phyloP scores from a whole-genome alignment of 768 basidiomycete species.

The Chalciporus sphaerocephalus region DNA sequence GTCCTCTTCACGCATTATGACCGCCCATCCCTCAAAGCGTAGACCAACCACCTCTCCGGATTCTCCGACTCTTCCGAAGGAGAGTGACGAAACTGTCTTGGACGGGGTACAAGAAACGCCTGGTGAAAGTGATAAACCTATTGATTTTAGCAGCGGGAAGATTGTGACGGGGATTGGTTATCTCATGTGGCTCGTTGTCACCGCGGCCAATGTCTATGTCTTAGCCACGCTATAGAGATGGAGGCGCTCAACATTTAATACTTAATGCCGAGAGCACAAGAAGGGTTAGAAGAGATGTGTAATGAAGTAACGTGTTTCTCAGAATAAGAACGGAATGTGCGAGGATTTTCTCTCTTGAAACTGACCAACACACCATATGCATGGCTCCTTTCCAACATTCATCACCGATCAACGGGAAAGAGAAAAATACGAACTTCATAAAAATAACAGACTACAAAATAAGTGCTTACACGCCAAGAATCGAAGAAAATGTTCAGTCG shows the following conservation, averaged over 20 bases:
- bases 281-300: too few relatives aligned
- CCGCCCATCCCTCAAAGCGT: slow-evolving; percentile 36
- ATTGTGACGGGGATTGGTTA: slow-evolving; percentile 48
- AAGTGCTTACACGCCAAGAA: slow-evolving; percentile 9
- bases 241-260: too few relatives aligned
- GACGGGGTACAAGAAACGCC: slow-evolving; percentile 7
- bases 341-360: too few relatives aligned
- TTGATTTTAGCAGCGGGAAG: slow-evolving; percentile 64
- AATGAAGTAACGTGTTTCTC: too few relatives aligned
- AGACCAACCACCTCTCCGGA: background rate
- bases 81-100: background rate
- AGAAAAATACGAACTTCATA: slow-evolving; percentile 24
- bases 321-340: too few relatives aligned
- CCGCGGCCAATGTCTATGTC: slow-evolving; percentile 74
- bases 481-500: background rate
- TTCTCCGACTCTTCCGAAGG: background rate
- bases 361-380: too few relatives aligned
- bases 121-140: slow-evolving; percentile 31
- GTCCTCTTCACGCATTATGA: slow-evolving; percentile 64
- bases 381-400: background rate
- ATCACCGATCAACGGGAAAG: background rate
- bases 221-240: slow-evolving; percentile 51
- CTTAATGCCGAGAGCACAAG: too few relatives aligned
- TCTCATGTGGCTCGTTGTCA: slow-evolving; percentile 59
- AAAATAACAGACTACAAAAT: slow-evolving; percentile 22